Evolutionary conservation across 2,329 filamentous ascomycete genomes (phyloP).

Genomic region (Botryotinia calthae): DNA sequence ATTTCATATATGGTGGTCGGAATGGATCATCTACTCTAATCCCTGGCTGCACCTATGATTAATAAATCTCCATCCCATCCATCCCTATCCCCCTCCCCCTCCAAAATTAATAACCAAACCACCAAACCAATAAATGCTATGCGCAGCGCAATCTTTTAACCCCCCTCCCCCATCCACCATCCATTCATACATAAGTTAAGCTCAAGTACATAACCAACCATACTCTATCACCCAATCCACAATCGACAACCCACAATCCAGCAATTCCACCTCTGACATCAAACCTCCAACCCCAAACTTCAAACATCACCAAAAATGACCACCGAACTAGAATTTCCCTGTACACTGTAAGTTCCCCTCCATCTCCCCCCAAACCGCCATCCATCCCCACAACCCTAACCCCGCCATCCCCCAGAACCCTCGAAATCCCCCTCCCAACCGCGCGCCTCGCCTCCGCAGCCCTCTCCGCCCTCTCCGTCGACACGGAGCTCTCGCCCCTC

Average conservation of each 20-base stretch:
- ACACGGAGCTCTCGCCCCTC: conserved; percentile 82
- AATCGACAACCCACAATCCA: not conserved
- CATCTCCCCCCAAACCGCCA: not conserved
- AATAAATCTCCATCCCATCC: too few relatives aligned
- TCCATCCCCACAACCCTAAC: not conserved
- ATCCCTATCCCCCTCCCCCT: too few relatives aligned
- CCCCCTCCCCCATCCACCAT: too few relatives aligned
- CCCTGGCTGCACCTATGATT: too few relatives aligned
- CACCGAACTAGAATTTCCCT: conserved; percentile 55
- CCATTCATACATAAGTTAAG: not conserved
- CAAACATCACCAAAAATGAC: conserved; percentile 8
- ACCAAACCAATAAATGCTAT: too few relatives aligned
- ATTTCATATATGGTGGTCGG: too few relatives aligned
- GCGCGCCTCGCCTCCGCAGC: conserved; percentile 74
- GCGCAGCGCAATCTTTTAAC: too few relatives aligned
- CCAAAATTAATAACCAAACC: too few relatives aligned
- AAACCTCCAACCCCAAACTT: not conserved
- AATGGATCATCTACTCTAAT: too few relatives aligned
- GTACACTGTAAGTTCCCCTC: conserved; percentile 55
- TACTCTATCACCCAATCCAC: not conserved
- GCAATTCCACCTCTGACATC: not conserved
- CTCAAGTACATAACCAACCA: too few relatives aligned
- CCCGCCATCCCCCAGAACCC: conserved; percentile 25
- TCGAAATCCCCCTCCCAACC: conserved; percentile 67
- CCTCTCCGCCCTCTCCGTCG: conserved; percentile 73